Percentiles rank a stretch among this genome's conserved stretches.
Conservation (phyloP, 257 asterid genomes). For the Solanum sitiens region DNA sequence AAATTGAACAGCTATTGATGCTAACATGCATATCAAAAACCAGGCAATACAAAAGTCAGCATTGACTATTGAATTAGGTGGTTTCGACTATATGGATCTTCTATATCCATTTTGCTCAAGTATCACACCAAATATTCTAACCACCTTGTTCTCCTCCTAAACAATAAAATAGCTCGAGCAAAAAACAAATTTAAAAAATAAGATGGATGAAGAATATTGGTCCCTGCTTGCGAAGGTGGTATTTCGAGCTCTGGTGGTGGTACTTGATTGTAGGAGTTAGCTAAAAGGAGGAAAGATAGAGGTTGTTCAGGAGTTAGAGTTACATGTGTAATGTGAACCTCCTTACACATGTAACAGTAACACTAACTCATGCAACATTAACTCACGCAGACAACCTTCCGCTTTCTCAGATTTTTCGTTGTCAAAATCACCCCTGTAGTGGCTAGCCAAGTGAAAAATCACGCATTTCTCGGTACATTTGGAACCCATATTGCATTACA, state of each 20-base stretch:
- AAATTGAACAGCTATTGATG: background rate
- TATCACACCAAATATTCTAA: background rate
- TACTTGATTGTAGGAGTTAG: background rate
- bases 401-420: background rate
- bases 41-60: background rate
- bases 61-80: background rate
- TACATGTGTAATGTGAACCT: background rate
- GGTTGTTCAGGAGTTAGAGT: background rate
- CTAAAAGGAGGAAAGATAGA: background rate
- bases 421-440: background rate
- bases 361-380: background rate
- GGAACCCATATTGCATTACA: background rate
- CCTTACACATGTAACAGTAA: background rate
- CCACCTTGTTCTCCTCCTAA: background rate
- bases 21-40: background rate
- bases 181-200: background rate
- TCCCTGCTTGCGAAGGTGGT: background rate
- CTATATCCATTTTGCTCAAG: background rate
- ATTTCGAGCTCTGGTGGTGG: background rate
- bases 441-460: background rate
- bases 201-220: background rate
- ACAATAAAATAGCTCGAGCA: background rate
- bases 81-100: background rate
- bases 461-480: background rate
- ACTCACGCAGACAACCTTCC: background rate